Base-by-base conservation (phyloP, 148 eudicot genomes). In the Polygonum aviculare region DNA sequence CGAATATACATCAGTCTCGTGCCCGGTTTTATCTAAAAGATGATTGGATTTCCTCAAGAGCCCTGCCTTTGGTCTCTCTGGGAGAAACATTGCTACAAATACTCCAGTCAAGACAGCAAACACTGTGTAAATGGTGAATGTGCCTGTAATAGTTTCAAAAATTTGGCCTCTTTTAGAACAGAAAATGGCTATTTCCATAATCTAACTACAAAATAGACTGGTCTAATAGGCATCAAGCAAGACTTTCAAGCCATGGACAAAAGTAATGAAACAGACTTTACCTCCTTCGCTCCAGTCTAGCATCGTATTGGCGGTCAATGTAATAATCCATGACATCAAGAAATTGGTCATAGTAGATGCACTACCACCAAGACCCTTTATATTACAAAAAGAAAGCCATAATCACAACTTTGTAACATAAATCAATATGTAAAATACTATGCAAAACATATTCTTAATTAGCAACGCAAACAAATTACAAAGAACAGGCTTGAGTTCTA, bases 21-120 rank as follows among this genome's bases (percentile, higher is more conserved):
- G 39, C 10, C 18, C 31, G 14, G 33, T 10, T 88, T 79, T 26
- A 87, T 86, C 91, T 86, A 84, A 92, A 90, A 73, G 86, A 90
- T 60, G 77, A 75, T 73, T 90, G 97, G 75, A 92, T 92, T 74
- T 92, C 91, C 79, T 92, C 97, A n/a, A 92, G 85, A 22, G 94
- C 90, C 77, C 79, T 90, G 80, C 97, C 97, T 83, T 92, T 90
- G 38, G 97, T 92, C 83, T 92, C 83, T 92, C 97, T 1, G 97
- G 94, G 49, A 92, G 94, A 90, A 90, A 88, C 15, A 83, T 65
- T 16, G 80, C 75, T 74, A 89, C 90, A 74, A 92, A 90, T 19
- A 81, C 45, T 22, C 80, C 63, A 1, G 92, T 86, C 76, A 86
- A 82, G 22, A 84, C 86, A 38, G 86, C 79, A 55, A 87, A 82